Evolutionary conservation across 208 protist genomes (phyloP).

Genomic region (Phytomonas serpens): DNA sequence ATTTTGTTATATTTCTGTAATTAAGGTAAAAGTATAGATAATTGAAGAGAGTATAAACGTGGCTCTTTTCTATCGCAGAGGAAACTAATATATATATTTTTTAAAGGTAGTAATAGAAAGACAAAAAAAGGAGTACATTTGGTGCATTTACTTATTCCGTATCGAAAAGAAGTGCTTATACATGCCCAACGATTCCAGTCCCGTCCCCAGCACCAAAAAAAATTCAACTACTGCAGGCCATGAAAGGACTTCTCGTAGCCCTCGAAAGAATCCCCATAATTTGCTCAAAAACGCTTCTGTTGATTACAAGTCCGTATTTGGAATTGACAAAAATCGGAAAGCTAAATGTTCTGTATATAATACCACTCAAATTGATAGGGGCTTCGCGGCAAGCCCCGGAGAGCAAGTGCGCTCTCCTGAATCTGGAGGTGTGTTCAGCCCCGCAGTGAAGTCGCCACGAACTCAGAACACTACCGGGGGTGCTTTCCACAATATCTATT

Average conservation of each 20-base stretch:
- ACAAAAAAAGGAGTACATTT: neutral
- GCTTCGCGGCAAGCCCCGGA: neutral
- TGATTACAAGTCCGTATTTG: neutral
- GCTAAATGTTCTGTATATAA: neutral
- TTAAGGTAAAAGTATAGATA: neutral
- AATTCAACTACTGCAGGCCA: neutral
- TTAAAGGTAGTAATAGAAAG: slow-evolving; percentile 7
- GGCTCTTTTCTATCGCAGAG: neutral
- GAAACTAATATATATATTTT: neutral
- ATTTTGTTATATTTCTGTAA: neutral
- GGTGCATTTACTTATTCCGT: neutral
- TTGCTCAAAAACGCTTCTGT: neutral
- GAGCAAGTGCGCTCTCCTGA: neutral
- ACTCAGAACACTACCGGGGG: neutral
- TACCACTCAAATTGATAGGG: neutral
- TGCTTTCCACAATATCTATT: neutral
- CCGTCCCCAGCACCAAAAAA: neutral
- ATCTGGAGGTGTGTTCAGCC: neutral
- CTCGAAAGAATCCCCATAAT: neutral
- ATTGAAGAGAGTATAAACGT: neutral
- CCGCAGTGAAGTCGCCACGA: neutral
- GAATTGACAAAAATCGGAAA: neutral
- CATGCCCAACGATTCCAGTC: neutral
- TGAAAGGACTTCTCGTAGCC: neutral
- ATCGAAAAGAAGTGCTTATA: neutral